Conservation (phyloP, 306 rosid species). For the Macrotyloma uniflorum region DNA sequence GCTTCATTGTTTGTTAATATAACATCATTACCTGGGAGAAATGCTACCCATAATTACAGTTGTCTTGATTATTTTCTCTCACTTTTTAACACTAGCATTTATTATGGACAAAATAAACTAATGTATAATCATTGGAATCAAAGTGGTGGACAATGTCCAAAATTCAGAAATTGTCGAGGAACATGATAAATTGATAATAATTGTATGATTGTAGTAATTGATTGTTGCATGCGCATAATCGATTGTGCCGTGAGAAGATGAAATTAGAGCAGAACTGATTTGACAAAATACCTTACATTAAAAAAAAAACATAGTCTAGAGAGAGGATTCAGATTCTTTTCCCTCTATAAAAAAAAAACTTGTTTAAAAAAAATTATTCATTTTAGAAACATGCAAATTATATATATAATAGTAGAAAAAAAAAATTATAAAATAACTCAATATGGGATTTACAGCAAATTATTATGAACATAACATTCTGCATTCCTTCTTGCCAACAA, state of each 20-base stretch:
- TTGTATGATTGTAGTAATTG: constrained; percentile 12
- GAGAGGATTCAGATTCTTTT: too few relatives aligned
- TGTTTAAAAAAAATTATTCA: too few relatives aligned
- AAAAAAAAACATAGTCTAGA: too few relatives aligned
- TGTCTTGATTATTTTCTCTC: background rate
- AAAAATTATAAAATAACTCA: background rate
- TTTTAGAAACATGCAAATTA: background rate
- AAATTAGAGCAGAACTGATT: background rate
- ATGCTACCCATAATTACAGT: background rate
- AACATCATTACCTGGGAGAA: background rate
- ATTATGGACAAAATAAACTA: background rate
- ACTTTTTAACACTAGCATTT: background rate
- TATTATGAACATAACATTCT: background rate
- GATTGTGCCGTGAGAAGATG: background rate
- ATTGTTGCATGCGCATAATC: constrained; percentile 28
- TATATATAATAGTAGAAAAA: background rate
- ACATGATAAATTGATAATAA: background rate
- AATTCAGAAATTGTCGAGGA: constrained; percentile 18
- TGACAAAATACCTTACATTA: background rate
- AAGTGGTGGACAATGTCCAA: background rate
- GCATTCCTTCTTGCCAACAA: background rate
- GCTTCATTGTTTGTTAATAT: constrained; percentile 2
- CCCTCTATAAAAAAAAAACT: too few relatives aligned
- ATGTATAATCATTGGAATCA: background rate
- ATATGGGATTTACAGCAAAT: background rate